phyloP scores from a whole-genome alignment of 2,329 filamentous ascomycete species.

The Rutstroemia sydowiana region DNA sequence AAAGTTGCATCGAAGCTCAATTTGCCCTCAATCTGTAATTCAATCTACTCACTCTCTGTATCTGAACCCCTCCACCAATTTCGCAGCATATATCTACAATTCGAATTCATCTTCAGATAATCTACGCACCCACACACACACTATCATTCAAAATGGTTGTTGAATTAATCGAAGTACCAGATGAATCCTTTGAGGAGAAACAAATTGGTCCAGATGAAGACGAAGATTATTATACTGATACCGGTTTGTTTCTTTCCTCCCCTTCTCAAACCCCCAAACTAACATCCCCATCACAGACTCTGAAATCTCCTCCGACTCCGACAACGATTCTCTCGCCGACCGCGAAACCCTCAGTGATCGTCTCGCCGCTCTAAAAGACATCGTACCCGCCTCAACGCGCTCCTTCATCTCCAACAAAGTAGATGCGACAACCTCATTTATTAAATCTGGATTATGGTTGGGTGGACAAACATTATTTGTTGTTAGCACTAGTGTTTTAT shows the following conservation, averaged over 20 bases:
- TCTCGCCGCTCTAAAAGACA: conserved; percentile 65
- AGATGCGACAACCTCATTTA: conserved; percentile 46
- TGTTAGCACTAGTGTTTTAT: conserved; percentile 77
- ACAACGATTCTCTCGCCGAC: conserved; percentile 50
- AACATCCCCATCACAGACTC: conserved; percentile 49
- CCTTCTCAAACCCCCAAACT: conserved; percentile 6
- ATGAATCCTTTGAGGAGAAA: conserved; percentile 80
- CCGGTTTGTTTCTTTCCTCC: conserved; percentile 50
- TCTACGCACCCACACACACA: too few species aligned
- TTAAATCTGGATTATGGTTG: conserved; percentile 58
- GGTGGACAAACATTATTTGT: conserved; percentile 87
- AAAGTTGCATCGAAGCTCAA: too few species aligned
- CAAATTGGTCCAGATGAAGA: conserved; percentile 63
- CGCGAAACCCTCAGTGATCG: conserved; percentile 61
- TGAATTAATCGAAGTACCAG: conserved; percentile 91
- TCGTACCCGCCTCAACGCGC: conserved; percentile 65
- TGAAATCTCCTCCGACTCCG: conserved; percentile 75
- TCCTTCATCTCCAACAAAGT: conserved; percentile 57
- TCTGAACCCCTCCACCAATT: too few species aligned
- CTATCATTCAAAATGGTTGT: too few species aligned
- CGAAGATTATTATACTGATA: conserved; percentile 83
- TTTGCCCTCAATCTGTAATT: too few species aligned
- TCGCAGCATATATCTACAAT: too few species aligned
- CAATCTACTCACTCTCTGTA: too few species aligned
- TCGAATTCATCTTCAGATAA: too few species aligned